Evolutionary conservation across 2,329 filamentous ascomycete species (phyloP), one percentile per base, ranked within the genome.

Genomic region (Allantophomopsis cytisporea): DNA sequence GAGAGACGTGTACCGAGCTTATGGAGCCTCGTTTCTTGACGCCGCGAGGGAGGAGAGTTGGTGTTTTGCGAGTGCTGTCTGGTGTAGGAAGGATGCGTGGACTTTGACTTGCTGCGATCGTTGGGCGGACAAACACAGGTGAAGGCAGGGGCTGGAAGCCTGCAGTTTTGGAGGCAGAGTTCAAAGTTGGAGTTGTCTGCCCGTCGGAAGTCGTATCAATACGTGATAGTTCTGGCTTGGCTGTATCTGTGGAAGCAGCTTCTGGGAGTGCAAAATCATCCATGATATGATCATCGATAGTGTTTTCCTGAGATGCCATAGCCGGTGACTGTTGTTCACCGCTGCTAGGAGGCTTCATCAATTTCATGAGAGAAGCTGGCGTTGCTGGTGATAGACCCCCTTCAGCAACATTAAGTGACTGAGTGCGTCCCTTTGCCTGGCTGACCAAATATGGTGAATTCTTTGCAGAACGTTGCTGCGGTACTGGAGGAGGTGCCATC

Each of bases 301-400:
- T 10, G 10, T 28, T 5, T 3, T 28, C 23, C 7, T 28, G 23
- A 8, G 23, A 28, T 28, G 23, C 5, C 11, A 28, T 28, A 28
- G 23, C 23, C 11, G 23, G 23, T 28, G 23, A 28, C 11, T 28
- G 23, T 28, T 28, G 23, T 8, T 28, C 23, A 12, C 23, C 23
- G 10, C 23, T 28, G 30, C 42, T 46, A 2, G 51, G 51, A 28
- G 53, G 52, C 37, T 53, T 47, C 11, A 68, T 69, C 34, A 89
- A 67, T 50, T 76, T 81, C 83, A 95, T 94, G 42, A 94, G 62
- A 6, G 87, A 94, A 7, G 88, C 85, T 1, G 87, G 87, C 0
- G 87, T 94, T 2, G 85, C 87, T 10, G 84, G 83, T 39, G 77
- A 74, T 49, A 62, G 21, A 8, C 16, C 23, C 1, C 7, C n/a